Percentiles rank a stretch among this genome's conserved stretches.
Evolutionary conservation across 192 early-diverging fungal species (phyloP).

Genomic region (Backusella macrospora): DNA sequence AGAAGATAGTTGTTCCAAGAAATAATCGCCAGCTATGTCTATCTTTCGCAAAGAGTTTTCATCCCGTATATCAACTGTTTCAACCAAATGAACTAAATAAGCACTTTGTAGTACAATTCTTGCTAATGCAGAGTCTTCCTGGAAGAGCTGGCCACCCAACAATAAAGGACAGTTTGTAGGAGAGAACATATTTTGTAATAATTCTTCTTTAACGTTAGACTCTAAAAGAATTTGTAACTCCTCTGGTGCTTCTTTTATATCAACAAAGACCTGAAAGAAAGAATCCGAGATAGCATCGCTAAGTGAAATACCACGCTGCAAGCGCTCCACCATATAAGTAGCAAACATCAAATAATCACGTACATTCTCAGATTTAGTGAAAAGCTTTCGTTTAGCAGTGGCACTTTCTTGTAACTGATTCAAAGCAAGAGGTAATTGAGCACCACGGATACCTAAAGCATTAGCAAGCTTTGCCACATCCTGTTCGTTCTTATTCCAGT

Average conservation of each 20-base stretch:
- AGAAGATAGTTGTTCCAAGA: conserved; percentile 53
- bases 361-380: conserved; percentile 42
- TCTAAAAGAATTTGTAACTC: conserved; percentile 4
- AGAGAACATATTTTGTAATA: conserved; percentile 33
- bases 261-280: conserved; percentile 50
- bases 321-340: conserved; percentile 48
- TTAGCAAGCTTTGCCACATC: conserved; percentile 56
- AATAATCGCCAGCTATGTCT: conserved; percentile 46
- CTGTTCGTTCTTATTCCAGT: conserved; percentile 50
- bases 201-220: neutral
- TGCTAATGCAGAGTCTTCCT: conserved; percentile 60
- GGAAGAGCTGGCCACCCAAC: conserved; percentile 53
- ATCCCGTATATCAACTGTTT: conserved; percentile 31
- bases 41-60: conserved; percentile 20
- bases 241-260: conserved; percentile 29
- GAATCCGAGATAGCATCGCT: conserved; percentile 44
- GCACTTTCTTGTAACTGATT: conserved; percentile 47
- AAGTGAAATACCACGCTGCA: conserved; percentile 54
- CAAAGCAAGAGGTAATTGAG: conserved; percentile 41
- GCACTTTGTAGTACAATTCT: conserved; percentile 57
- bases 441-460: conserved; percentile 46
- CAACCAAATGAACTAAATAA: conserved; percentile 49
- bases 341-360: conserved; percentile 52
- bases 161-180: conserved; percentile 49
- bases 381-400: conserved; percentile 29